Evolutionary conservation across 73 alveolate species (phyloP).

Genomic region (Tetrahymena malaccensis): DNA sequence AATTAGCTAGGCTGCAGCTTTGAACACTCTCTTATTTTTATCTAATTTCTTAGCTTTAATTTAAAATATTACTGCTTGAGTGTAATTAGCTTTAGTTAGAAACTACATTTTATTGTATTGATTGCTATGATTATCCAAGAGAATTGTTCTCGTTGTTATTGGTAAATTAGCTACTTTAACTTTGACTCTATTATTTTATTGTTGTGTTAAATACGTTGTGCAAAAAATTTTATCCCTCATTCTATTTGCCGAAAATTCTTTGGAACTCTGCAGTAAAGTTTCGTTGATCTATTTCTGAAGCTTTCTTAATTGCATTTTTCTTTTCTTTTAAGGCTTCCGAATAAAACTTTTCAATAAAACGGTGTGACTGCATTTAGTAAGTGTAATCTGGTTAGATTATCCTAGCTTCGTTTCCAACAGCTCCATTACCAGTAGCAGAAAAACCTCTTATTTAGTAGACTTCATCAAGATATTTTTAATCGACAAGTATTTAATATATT

Average conservation of each 20-base stretch:
- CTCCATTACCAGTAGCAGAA: not conserved
- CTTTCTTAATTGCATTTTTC: not conserved
- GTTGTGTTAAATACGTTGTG: not conserved
- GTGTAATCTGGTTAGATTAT: not conserved
- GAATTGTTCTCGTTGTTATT: not conserved
- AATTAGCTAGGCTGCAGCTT: not conserved
- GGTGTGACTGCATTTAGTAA: not conserved
- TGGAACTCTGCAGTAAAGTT: not conserved
- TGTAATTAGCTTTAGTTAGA: not conserved
- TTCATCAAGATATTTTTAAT: not conserved
- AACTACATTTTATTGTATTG: not conserved
- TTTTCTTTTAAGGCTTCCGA: not conserved
- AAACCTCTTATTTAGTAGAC: not conserved
- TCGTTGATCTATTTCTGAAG: not conserved
- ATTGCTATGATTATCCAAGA: not conserved
- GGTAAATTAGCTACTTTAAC: not conserved
- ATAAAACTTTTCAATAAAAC: not conserved
- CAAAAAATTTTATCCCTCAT: not conserved
- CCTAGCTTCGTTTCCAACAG: not conserved
- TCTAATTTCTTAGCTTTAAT: not conserved
- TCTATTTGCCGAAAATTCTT: not conserved
- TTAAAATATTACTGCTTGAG: not conserved
- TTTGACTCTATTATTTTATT: not conserved
- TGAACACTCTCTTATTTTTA: not conserved
- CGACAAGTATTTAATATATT: not conserved